These are phyloP conservation scores for Microdochium bolleyi DNA, from an alignment of 2,329 filamentous ascomycete species.

Conservation along the genomic window DNA sequence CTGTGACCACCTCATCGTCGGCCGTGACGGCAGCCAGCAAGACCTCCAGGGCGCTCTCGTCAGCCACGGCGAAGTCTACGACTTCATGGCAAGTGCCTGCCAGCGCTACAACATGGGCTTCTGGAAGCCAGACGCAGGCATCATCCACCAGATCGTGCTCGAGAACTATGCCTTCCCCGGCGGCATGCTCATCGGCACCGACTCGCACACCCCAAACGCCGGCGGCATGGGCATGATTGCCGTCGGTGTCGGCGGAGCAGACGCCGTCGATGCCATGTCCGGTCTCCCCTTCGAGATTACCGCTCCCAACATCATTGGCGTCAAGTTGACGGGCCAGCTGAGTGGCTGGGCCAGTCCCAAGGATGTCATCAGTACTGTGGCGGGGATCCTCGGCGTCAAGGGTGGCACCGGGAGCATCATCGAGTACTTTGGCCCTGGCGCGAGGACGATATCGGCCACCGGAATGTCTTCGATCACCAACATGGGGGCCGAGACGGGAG, in stretches of 20 bases:
- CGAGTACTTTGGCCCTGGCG: constrained; percentile 69
- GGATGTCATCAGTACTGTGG: constrained; percentile 67
- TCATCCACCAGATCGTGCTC: constrained; percentile 97
- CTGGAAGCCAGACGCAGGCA: constrained; percentile 97
- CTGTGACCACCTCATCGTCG: constrained; percentile 99
- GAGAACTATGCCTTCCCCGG: constrained; percentile 99
- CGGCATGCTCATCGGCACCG: constrained; percentile 94
- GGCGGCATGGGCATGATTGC: constrained; percentile 92
- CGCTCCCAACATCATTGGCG: constrained; percentile 93
- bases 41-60: constrained; percentile 84
- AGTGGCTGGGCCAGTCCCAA: constrained; percentile 92
- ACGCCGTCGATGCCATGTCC: constrained; percentile 97
- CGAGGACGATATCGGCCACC: constrained; percentile 66
- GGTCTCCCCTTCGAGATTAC: constrained; percentile 97
- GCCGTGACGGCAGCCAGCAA: constrained; percentile 85
- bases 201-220: constrained; percentile 95
- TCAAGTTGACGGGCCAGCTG: constrained; percentile 84
- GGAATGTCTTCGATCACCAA: constrained; percentile 79
- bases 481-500: constrained; percentile 67
- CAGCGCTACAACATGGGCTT: constrained; percentile 99
- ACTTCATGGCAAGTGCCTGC: constrained; percentile 88
- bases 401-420: constrained; percentile 90
- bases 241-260: constrained; percentile 95
- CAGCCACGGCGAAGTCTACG: constrained; percentile 99
- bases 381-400: constrained; percentile 94